A percentile compares a stretch with the other conserved stretches of the same genome.
Evolutionary conservation across 768 basidiomycete genomes (phyloP).

Genomic region (Gloeostereum incarnatum): DNA sequence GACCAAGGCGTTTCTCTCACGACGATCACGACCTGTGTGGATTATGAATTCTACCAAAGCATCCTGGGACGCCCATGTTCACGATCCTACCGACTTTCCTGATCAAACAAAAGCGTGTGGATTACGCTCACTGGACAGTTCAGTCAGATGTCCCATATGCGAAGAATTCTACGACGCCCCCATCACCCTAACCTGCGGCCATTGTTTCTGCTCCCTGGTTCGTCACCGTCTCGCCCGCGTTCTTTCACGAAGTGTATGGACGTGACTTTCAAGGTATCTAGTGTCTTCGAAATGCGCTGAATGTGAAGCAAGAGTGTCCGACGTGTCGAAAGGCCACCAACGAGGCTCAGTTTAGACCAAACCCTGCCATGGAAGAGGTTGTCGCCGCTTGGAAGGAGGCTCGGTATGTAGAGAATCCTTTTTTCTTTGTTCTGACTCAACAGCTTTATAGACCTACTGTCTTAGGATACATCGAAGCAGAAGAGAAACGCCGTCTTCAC

Average conservation of each 20-base stretch:
- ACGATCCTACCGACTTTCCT: constrained; percentile 70
- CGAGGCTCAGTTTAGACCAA: constrained; percentile 59
- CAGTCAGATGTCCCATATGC: constrained; percentile 70
- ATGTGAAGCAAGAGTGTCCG: constrained; percentile 61
- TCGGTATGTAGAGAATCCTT: constrained; percentile 57
- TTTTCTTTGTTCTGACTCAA: background rate
- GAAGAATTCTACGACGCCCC: constrained; percentile 66
- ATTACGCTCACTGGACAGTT: constrained; percentile 53
- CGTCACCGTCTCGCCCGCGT: constrained; percentile 12
- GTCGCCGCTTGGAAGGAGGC: constrained; percentile 63
- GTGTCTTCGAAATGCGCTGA: constrained; percentile 62
- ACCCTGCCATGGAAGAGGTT: constrained; percentile 61
- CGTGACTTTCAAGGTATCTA: too few relatives aligned
- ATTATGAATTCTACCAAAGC: constrained; percentile 9
- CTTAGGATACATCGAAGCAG: too few relatives aligned
- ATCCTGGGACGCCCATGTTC: constrained; percentile 27
- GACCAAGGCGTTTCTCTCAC: constrained; percentile 5
- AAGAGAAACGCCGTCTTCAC: too few relatives aligned
- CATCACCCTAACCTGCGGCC: constrained; percentile 66
- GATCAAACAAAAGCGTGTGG: constrained; percentile 29
- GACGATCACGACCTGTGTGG: background rate
- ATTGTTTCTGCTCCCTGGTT: constrained; percentile 76
- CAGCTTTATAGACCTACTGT: too few relatives aligned
- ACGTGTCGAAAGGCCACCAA: constrained; percentile 48
- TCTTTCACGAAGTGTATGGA: constrained; percentile 1